These are phyloP conservation scores for Metschnikowia lachancei DNA, from an alignment of 805 yeast species.

Conservation along the genomic window DNA sequence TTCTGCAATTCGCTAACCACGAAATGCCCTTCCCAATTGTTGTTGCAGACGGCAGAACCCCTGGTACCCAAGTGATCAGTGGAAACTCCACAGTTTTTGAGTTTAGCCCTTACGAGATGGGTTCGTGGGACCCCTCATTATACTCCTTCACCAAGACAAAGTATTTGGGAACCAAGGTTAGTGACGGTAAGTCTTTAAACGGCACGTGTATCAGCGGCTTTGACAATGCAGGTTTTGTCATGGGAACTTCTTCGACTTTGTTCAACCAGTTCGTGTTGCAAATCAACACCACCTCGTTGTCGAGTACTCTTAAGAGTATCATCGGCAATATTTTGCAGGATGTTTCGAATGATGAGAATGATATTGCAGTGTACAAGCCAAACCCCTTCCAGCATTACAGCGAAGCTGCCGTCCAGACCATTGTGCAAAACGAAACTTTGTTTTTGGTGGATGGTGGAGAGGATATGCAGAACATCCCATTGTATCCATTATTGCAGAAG, in stretches of 20 bases:
- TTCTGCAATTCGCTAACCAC: constrained; percentile 26
- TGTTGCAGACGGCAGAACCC: constrained; percentile 39
- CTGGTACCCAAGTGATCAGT: constrained; percentile 28
- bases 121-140: constrained; percentile 83
- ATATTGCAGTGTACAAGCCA: constrained; percentile 40
- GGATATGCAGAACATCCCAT: constrained; percentile 42
- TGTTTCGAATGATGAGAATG: constrained; percentile 28
- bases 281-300: constrained; percentile 23
- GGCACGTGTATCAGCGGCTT: constrained; percentile 60
- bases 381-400: constrained; percentile 35
- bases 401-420: constrained; percentile 20
- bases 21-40: constrained; percentile 42
- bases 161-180: constrained; percentile 66
- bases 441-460: constrained; percentile 44
- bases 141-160: constrained; percentile 61
- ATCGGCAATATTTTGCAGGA: constrained; percentile 25
- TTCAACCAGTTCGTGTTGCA: constrained; percentile 35
- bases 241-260: constrained; percentile 41
- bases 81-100: constrained; percentile 41
- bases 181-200: constrained; percentile 53
- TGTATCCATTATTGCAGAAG: constrained; percentile 40
- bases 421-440: constrained; percentile 30
- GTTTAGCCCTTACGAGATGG: constrained; percentile 48
- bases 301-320: constrained; percentile 25
- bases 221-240: constrained; percentile 57